Percentiles rank a stretch among this genome's conserved stretches.
Conservation (phyloP, 495 filamentous ascomycete species). For the Penicillium pulvis region DNA sequence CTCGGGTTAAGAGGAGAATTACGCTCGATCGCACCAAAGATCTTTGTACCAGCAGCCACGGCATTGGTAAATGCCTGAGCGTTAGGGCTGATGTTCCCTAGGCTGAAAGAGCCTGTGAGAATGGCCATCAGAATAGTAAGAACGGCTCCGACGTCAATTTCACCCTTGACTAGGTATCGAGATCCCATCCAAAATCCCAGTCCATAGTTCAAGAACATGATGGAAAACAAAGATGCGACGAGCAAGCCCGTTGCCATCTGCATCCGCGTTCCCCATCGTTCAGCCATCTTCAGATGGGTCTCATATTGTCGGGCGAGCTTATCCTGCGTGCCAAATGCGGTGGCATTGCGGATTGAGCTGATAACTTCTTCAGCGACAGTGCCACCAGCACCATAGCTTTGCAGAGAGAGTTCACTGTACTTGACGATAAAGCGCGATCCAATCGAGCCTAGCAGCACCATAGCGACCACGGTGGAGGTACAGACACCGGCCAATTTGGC, state of each 20-base stretch:
- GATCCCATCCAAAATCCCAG: conserved; percentile 96
- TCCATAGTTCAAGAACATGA: conserved; percentile 87
- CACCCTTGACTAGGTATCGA: conserved; percentile 68
- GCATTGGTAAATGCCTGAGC: conserved; percentile 79
- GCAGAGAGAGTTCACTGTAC: conserved; percentile 73
- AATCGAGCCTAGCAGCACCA: conserved; percentile 72
- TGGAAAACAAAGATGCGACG: conserved; percentile 78
- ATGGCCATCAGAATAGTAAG: conserved; percentile 86
- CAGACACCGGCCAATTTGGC: conserved; percentile 86
- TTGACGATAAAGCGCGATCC: conserved; percentile 75
- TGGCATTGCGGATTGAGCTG: conserved; percentile 89
- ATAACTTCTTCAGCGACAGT: conserved; percentile 94
- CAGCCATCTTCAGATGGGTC: conserved; percentile 66
- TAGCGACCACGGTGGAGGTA: conserved; percentile 71
- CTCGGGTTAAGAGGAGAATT: conserved; percentile 83
- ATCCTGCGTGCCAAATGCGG: conserved; percentile 89
- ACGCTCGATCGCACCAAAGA: conserved; percentile 90
- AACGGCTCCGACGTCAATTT: conserved; percentile 54
- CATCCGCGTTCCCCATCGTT: conserved; percentile 75
- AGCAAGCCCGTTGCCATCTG: conserved; percentile 71
- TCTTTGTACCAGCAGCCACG: conserved; percentile 83
- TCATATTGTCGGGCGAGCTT: conserved; percentile 87
- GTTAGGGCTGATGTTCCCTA: conserved; percentile 88
- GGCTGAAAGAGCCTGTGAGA: conserved; percentile 87
- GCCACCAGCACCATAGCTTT: conserved; percentile 80